A percentile compares a stretch with the other conserved stretches of the same genome.
Evolutionary conservation across 2,329 filamentous ascomycete genomes (phyloP).

Genomic region (Colletotrichum sp.): DNA sequence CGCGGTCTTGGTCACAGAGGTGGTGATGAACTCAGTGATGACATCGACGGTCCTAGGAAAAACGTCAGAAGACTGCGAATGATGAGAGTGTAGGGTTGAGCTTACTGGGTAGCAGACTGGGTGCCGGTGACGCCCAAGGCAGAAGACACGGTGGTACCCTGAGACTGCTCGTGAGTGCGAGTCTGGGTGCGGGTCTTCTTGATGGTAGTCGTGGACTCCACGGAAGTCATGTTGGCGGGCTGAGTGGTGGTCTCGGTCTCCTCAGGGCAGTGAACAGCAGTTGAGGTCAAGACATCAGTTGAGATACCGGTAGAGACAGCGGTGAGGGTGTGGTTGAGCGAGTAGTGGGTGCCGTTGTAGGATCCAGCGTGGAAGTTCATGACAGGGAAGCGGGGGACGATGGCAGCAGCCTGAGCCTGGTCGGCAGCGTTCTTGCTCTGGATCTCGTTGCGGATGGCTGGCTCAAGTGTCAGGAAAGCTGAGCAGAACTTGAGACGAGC

Average conservation of each 20-base stretch:
- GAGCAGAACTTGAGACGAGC: neutral
- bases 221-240: neutral
- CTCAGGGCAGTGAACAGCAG: neutral
- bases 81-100: neutral
- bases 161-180: slow-evolving; percentile 3
- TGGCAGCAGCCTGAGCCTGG: neutral
- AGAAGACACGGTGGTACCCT: slow-evolving; percentile 11
- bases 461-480: neutral
- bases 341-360: neutral
- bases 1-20: slow-evolving; percentile 18
- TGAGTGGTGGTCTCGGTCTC: neutral
- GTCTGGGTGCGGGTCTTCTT: slow-evolving; percentile 11
- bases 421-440: neutral
- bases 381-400: slow-evolving; percentile 8
- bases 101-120: slow-evolving; percentile 4
- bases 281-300: neutral
- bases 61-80: neutral
- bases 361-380: neutral
- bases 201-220: neutral
- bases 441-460: neutral
- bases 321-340: neutral
- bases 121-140: slow-evolving; percentile 3
- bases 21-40: slow-evolving; percentile 8
- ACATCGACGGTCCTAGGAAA: neutral
- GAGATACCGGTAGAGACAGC: neutral